These are phyloP conservation scores for Rhodosporidiobolus odoratus DNA, from an alignment of 768 basidiomycete species.

Conservation along the genomic window DNA sequence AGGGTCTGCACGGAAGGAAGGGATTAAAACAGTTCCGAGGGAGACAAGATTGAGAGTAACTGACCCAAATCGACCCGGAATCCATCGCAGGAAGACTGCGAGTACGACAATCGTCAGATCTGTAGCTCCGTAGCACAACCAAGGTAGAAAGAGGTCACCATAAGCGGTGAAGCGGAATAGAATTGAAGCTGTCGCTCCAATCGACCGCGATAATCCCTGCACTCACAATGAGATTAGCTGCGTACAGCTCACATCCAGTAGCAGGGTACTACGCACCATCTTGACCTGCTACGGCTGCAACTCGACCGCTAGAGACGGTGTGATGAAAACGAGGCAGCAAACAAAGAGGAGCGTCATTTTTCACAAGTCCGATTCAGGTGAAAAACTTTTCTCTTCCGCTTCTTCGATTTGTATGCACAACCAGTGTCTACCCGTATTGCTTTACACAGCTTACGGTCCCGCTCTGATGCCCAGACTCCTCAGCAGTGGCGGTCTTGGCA, in stretches of 20 bases:
- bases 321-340: too few species aligned
- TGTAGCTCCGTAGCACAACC: not conserved
- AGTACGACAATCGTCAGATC: too few species aligned
- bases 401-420: not conserved
- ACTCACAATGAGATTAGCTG: too few species aligned
- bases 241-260: too few species aligned
- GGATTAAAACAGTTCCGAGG: not conserved
- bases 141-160: not conserved
- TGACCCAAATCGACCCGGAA: slow-evolving; percentile 29
- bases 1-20: slow-evolving; percentile 9
- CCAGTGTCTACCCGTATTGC: not conserved
- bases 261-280: too few species aligned
- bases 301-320: too few species aligned
- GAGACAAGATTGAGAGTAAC: not conserved
- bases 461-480: not conserved
- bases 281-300: too few species aligned
- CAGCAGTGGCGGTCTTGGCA: not conserved
- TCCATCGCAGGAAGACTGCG: slow-evolving; percentile 29
- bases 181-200: not conserved
- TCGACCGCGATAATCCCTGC: not conserved
- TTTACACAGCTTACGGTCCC: not conserved
- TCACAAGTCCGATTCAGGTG: not conserved
- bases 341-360: not conserved
- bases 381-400: too few species aligned
- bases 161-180: slow-evolving; percentile 19